A percentile compares a stretch with the other conserved stretches of the same genome.
These are phyloP conservation scores for Fusarium sp. DNA, from an alignment of 2,329 filamentous ascomycete species.

Conservation along the genomic window DNA sequence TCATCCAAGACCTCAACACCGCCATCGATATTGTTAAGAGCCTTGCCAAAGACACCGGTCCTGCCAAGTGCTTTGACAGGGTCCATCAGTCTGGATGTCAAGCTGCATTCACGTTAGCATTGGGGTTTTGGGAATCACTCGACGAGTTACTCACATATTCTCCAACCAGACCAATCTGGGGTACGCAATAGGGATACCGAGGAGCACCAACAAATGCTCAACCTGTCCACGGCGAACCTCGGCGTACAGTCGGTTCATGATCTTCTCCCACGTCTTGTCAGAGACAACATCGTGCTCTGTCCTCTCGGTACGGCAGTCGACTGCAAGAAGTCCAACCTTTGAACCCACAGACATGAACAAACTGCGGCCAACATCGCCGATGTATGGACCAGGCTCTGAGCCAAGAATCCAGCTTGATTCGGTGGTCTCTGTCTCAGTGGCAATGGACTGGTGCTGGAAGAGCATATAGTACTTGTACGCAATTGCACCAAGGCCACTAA, in stretches of 20 bases:
- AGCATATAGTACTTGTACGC: constrained; percentile 99
- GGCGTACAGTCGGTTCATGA: constrained; percentile 84
- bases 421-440: constrained; percentile 78
- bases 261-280: constrained; percentile 81
- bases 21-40: constrained; percentile 89
- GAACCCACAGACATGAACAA: constrained; percentile 85
- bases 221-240: constrained; percentile 86
- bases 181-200: constrained; percentile 86
- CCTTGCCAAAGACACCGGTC: constrained; percentile 78
- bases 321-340: constrained; percentile 80
- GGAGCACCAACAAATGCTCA: constrained; percentile 86
- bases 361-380: constrained; percentile 83
- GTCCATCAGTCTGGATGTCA: constrained; percentile 86
- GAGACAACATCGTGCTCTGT: constrained; percentile 82
- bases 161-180: constrained; percentile 77
- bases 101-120: constrained; percentile 55
- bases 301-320: constrained; percentile 92
- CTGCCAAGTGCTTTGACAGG: constrained; percentile 89
- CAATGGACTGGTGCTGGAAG: constrained; percentile 93
- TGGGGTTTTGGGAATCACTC: neutral
- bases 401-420: constrained; percentile 95
- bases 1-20: constrained; percentile 92
- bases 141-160: constrained; percentile 63
- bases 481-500: constrained; percentile 86
- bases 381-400: constrained; percentile 83